These are phyloP conservation scores for Coix lacrymajobi DNA, from an alignment of 176 grass and related monocot genomes.

Conservation along the genomic window DNA sequence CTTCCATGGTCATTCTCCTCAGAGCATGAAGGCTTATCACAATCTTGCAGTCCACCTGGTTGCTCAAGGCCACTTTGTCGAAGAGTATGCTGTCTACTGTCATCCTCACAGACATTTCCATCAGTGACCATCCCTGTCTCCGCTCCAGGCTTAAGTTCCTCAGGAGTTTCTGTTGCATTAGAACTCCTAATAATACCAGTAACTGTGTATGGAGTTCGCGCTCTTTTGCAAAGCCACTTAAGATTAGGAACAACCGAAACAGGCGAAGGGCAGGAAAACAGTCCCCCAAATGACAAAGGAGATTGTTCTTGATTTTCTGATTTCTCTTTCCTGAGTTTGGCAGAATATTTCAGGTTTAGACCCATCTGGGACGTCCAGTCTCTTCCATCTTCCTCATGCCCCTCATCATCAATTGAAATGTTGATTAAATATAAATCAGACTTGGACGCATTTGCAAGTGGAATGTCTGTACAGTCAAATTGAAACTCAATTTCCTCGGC, in stretches of 20 bases:
- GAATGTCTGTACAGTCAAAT: conserved; percentile 68
- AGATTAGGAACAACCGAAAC: conserved; percentile 55
- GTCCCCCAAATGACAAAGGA: conserved; percentile 57
- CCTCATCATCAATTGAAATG: conserved; percentile 92
- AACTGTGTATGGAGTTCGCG: conserved; percentile 70
- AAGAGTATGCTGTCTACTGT: not conserved
- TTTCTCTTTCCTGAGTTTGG: conserved; percentile 84
- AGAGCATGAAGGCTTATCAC: not conserved
- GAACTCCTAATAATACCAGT: conserved; percentile 43
- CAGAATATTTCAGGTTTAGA: conserved; percentile 82
- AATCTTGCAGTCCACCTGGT: conserved; percentile 21
- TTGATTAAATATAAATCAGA: conserved; percentile 82
- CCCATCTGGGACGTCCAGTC: conserved; percentile 90
- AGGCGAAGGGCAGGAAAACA: conserved; percentile 47
- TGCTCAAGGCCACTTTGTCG: conserved; percentile 5
- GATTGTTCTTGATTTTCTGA: conserved; percentile 51
- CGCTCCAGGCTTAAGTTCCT: conserved; percentile 21
- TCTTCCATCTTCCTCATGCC: conserved; percentile 68
- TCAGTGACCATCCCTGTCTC: conserved; percentile 9
- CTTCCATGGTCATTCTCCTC: conserved; percentile 8
- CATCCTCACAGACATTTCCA: conserved; percentile 29
- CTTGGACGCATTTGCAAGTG: conserved; percentile 65
- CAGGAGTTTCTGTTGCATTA: conserved; percentile 22
- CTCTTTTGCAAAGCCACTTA: conserved; percentile 84
- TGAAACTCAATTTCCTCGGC: conserved; percentile 82